Percentiles rank a stretch among this genome's conserved stretches.
Conservation (phyloP, 176 grass and related monocot genomes). For the Poa pratensis region DNA sequence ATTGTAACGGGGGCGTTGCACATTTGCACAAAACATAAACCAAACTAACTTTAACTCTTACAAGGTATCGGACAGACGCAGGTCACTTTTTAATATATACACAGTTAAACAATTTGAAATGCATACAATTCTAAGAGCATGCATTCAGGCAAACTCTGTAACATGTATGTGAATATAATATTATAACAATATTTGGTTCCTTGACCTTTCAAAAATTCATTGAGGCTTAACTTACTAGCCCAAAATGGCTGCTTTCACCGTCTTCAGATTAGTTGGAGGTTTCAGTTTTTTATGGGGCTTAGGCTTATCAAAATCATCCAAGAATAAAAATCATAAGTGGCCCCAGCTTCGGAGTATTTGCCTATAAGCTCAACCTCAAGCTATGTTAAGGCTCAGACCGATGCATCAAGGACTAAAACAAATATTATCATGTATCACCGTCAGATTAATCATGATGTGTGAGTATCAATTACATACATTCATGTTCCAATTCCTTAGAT, state of each 20-base stretch:
- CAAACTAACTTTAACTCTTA: background rate
- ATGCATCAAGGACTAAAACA: background rate
- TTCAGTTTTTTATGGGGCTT: background rate
- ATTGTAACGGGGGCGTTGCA: background rate
- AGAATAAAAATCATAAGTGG: slow-evolving; percentile 3
- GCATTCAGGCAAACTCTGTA: background rate
- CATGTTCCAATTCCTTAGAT: background rate
- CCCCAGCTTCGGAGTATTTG: background rate
- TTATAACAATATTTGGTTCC: background rate
- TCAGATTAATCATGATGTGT: background rate
- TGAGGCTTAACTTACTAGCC: background rate
- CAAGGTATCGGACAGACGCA: background rate
- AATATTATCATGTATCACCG: slow-evolving; percentile 13
- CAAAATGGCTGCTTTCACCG: background rate
- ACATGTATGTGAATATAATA: background rate
- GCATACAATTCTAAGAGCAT: background rate
- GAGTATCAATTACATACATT: slow-evolving; percentile 19
- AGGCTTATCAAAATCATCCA: background rate
- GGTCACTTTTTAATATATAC: background rate
- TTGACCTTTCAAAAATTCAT: background rate
- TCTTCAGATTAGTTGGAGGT: background rate
- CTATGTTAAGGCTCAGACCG: background rate
- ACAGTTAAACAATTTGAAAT: background rate
- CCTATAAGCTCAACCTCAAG: slow-evolving; percentile 2
- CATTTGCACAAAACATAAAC: background rate